Conservation (phyloP, 305 asterid species). For the Fraxinus sp. region DNA sequence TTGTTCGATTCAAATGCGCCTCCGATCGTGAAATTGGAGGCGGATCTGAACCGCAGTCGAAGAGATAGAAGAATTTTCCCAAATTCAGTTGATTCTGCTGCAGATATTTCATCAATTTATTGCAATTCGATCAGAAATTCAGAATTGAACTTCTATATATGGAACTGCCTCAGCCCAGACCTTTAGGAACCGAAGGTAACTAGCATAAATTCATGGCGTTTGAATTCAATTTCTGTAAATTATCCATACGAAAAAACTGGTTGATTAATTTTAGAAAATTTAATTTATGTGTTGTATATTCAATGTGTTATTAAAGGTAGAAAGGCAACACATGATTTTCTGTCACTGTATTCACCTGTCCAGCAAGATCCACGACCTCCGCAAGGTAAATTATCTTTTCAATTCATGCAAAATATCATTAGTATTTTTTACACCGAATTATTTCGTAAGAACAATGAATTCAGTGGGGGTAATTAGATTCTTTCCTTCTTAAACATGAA, state of each 20-base stretch:
- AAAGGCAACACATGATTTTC: conserved; percentile 92
- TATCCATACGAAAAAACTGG: neutral
- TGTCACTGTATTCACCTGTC: conserved; percentile 70
- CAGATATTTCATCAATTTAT: conserved; percentile 8
- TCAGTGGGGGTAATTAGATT: neutral
- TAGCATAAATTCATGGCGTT: neutral
- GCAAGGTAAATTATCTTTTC: conserved; percentile 42
- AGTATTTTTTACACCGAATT: neutral
- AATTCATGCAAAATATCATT: conserved; percentile 21
- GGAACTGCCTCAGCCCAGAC: conserved; percentile 79
- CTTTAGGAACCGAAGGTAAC: conserved; percentile 64
- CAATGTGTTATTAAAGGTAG: conserved; percentile 46
- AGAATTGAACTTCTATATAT: conserved; percentile 30
- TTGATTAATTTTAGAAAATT: conserved; percentile 16
- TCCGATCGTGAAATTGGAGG: conserved; percentile 48
- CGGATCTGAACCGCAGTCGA: conserved; percentile 45
- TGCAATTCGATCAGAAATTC: neutral
- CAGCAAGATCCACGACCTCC: conserved; percentile 83
- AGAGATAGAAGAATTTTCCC: conserved; percentile 1
- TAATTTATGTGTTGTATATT: neutral
- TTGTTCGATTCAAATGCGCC: conserved; percentile 37
- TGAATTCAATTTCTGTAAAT: neutral
- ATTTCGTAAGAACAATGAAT: neutral
- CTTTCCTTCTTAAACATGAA: neutral
- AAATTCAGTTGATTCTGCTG: conserved; percentile 13